Evolutionary conservation across 306 rosid genomes (phyloP).

Genomic region (Glycine soja): DNA sequence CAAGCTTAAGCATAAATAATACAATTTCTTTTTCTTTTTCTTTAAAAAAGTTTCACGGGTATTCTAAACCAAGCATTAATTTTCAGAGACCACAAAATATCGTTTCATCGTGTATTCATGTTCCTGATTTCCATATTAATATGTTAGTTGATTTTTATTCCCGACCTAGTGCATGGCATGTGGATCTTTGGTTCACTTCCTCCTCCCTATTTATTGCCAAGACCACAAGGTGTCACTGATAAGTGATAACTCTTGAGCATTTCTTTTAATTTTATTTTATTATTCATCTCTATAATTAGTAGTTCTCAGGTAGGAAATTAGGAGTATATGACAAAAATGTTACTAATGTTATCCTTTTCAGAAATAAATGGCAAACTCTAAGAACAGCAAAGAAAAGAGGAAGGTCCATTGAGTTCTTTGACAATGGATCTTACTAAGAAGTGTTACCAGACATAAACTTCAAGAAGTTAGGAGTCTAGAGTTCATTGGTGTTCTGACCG

Average conservation of each 20-base stretch:
- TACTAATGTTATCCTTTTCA: neutral
- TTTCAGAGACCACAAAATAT: conserved; percentile 11
- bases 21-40: no score
- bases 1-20: neutral
- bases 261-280: neutral
- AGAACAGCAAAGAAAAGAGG: neutral
- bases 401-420: neutral
- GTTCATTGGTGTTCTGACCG: neutral
- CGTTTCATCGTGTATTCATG: conserved; percentile 26
- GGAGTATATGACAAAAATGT: neutral
- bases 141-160: neutral
- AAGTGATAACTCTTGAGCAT: neutral
- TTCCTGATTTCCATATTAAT: neutral
- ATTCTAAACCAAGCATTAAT: conserved; percentile 15
- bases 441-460: conserved; percentile 9
- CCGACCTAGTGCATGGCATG: neutral
- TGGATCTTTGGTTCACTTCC: conserved; percentile 22
- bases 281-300: neutral
- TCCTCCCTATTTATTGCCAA: neutral
- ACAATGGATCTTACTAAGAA: conserved; percentile 3
- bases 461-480: neutral
- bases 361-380: neutral
- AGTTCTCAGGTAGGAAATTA: no score
- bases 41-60: neutral
- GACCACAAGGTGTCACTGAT: no score